These are phyloP conservation scores for Fusarium scirpi DNA, from an alignment of 2,329 filamentous ascomycete species.

Conservation along the genomic window DNA sequence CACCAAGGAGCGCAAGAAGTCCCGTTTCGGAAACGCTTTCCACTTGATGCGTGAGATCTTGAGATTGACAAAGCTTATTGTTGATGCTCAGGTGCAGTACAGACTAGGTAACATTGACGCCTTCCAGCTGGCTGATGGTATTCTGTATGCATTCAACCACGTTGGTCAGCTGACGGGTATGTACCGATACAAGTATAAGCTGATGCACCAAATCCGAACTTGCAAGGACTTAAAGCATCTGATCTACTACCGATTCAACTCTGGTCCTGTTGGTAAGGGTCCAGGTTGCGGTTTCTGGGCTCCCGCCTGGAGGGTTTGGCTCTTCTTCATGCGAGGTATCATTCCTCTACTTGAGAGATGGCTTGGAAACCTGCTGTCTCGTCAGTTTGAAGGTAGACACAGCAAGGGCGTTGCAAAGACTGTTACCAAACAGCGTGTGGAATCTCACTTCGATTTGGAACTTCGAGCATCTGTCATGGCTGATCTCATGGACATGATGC, in stretches of 20 bases:
- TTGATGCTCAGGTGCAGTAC: slow-evolving; percentile 98
- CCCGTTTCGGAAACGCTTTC: slow-evolving; percentile 98
- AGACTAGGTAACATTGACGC: slow-evolving; percentile 97
- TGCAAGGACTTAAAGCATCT: slow-evolving; percentile 99
- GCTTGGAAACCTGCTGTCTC: slow-evolving; percentile 95
- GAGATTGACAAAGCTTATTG: slow-evolving; percentile 94
- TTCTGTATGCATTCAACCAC: slow-evolving; percentile 99
- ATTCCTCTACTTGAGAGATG: slow-evolving; percentile 96
- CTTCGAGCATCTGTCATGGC: slow-evolving; percentile 98
- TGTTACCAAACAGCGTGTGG: slow-evolving; percentile 98
- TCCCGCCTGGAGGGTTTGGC: slow-evolving; percentile 97
- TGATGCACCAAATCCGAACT: slow-evolving; percentile 99
- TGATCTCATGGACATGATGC: slow-evolving; percentile 99
- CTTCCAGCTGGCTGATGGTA: slow-evolving; percentile 97
- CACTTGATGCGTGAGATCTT: slow-evolving; percentile 99
- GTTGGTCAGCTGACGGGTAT: slow-evolving; percentile 98
- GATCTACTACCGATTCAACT: slow-evolving; percentile 99
- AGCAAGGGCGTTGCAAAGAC: slow-evolving; percentile 99
- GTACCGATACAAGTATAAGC: slow-evolving; percentile 99
- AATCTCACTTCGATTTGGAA: slow-evolving; percentile 98
- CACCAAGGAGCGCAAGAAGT: slow-evolving; percentile 99
- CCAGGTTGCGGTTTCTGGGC: slow-evolving; percentile 99
- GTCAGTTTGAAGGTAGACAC: slow-evolving; percentile 97
- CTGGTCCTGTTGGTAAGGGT: slow-evolving; percentile 94
- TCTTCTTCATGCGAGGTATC: slow-evolving; percentile 99